Base-by-base conservation (phyloP, 371 early-diverging fungal species). In the Rhizomucor miehei region DNA sequence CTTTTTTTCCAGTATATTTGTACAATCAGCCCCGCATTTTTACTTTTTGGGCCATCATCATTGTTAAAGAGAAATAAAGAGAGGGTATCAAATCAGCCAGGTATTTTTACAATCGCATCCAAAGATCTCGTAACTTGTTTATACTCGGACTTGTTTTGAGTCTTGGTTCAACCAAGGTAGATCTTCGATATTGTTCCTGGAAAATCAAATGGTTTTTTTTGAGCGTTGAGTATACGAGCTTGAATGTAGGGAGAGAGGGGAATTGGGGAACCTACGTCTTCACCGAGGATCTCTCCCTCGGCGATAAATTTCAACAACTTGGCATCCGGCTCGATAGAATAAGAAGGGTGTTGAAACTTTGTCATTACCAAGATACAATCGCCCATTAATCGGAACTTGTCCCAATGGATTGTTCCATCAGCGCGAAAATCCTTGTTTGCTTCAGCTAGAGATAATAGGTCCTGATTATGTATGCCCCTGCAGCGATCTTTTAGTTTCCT, bases 381-480 rank as follows among this genome's bases (percentile, higher is more conserved):
- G 2, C 81, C 77, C 79, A 84, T 77, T 38, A 84, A 46, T 17
- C 71, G 56, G 60, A 81, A 84, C 51, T 84, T 84, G 54, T 84
- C 79, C 84, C 84, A 84, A 34, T 84, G 81, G 37, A 84, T 62
- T 3, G 78, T 69, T 1, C 80, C 78, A 47, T 80, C 80, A n/a
- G 65, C 44, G 34, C 73, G 73, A 36, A 75, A 73, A 46, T 84
- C 84, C 41, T 74, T 75, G 59, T 84, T 84, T 49, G 79, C 84
- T 54, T 84, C 84, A 17, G 79, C 71, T 16, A 80, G 66, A 20
- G 80, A 79, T 13, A 84, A 57, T 45, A 84, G 41, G 48, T 84
- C 84, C 47, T 73, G 78, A 45, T 66, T 71, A 52, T 84, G 84
- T 24, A 84, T 73, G 13, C 84, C 84, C 37, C 79, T 79, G 53